Evolutionary conservation across 2,329 filamentous ascomycete species (phyloP), one percentile per base, ranked within the genome.

Genomic region (Pseudogymnoascus verrucosus): DNA sequence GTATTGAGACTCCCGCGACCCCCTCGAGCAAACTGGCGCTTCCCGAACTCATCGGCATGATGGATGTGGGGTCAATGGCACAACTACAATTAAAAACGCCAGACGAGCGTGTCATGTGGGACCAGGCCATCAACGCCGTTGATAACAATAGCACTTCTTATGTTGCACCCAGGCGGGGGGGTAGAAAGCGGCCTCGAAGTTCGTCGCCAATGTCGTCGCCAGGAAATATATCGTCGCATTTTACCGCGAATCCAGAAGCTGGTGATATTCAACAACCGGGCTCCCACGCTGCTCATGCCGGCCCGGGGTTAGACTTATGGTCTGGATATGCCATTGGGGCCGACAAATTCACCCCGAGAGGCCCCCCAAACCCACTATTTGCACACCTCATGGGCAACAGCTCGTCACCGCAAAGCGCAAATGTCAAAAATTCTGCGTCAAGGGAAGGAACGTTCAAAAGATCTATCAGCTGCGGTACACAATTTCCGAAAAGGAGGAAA

Each of bases 241-340:
- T 72, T 51, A 54, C 64, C 36, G 16, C 59, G 2, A 70, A 61
- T 62, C 59, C 31, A 36, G 65, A 67, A 42, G 71, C 80, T 0
- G 77, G 87, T 65, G 84, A 89, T 68, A 76, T 87, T 40, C 82
- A 84, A 69, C 80, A 81, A 66, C 75, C 88, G 44, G 81, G 83
- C 40, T 78, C 82, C 44, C 44, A 83, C 67, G 89, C 88, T 1
- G 87, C 87, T 11, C 84, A 88, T 67, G 82, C 86, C 34, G 89
- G 93, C 70, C 88, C 90, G 39, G 89, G 88, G 2, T 76, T 88
- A 34, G 89, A 93, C 67, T 76, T 93, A 1, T 93, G 90, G 90
- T 89, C 89, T 69, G 85, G 88, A 62, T 91, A 90, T 71, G 83
- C 88, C 39, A 75, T 85, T 19, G 74, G 80, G 47, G 74, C 78